phyloP scores from a whole-genome alignment of 1,284 basidiomycete species.

The Ceratobasidium papillatum region DNA sequence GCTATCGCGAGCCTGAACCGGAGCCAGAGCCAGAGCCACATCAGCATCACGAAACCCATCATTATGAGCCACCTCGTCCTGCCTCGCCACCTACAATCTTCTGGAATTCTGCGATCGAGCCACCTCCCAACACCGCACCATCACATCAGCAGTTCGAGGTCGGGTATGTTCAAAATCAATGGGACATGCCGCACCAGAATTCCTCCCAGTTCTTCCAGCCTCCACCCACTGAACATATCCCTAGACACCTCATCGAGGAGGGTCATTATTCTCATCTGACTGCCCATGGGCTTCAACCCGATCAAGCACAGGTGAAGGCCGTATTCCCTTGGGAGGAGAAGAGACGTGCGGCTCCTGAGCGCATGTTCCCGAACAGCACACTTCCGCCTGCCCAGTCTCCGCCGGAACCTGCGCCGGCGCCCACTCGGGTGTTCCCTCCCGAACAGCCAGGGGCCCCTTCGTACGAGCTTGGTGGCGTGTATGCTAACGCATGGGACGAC shows the following conservation, averaged over 20 bases:
- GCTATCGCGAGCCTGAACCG: slow-evolving; percentile 44
- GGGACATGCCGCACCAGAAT: slow-evolving; percentile 63
- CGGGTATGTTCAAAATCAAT: slow-evolving; percentile 73
- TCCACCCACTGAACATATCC: slow-evolving; percentile 59
- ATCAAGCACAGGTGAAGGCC: slow-evolving; percentile 73
- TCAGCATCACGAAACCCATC: slow-evolving; percentile 47
- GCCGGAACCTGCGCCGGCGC: slow-evolving; percentile 47
- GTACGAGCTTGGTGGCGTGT: slow-evolving; percentile 43
- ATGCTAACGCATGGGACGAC: slow-evolving; percentile 81
- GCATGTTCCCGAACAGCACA: slow-evolving; percentile 80
- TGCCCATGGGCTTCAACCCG: slow-evolving; percentile 65
- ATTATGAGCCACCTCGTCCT: slow-evolving; percentile 55
- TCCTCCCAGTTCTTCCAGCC: slow-evolving; percentile 64
- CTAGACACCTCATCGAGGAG: slow-evolving; percentile 65
- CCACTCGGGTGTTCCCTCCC: slow-evolving; percentile 48
- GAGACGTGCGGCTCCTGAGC: slow-evolving; percentile 67
- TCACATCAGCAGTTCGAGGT: slow-evolving; percentile 67
- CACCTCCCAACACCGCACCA: slow-evolving; percentile 70
- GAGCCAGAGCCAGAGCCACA: slow-evolving; percentile 40
- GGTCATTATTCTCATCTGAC: slow-evolving; percentile 68
- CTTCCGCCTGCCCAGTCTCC: slow-evolving; percentile 60
- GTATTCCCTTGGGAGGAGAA: slow-evolving; percentile 96
- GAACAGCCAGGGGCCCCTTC: slow-evolving; percentile 52
- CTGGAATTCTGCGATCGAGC: slow-evolving; percentile 76
- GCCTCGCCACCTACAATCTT: slow-evolving; percentile 69